Base-by-base conservation (phyloP, 345 rosid species). In the Salix arbutifolia region DNA sequence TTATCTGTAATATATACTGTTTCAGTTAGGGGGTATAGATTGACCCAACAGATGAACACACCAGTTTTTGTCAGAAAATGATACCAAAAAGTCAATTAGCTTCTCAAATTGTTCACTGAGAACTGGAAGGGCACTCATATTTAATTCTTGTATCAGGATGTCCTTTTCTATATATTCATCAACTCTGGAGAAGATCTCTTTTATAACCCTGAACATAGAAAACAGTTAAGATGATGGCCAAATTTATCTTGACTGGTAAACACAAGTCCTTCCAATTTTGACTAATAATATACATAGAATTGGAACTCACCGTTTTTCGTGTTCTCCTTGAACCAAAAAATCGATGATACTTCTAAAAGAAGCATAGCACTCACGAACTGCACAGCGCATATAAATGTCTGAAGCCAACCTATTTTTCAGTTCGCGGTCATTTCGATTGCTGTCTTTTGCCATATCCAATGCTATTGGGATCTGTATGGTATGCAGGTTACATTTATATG, bases 401-500 rank as follows among this genome's bases (percentile, higher is more conserved):
- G 72, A 65, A 35, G 79, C 91, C 76, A 96, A 88, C 85, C 97
- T 88, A 86, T 88, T 96, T 81, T 70, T 89, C 78, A 96, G 92
- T 87, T 96, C 99, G 74, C 86, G 81, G 80, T 92, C 99, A 78
- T 94, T 92, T 17, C 95, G 92, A 85, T 86, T 86, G 86, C 98
- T 92, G 81, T 91, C 99, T 82, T 96, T 96, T 44, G 99, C 99
- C 99, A 96, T 96, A 89, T 96, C 99, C 70, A 96, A 83, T 2
- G 99, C 99, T 80, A 93, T 93, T 65, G 99, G 98, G 52, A 96
- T 96, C 99, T 96, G 82, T 65, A 71, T 46, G 19, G 52, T 46
- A 13, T 46, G 52, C 14, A 71, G 76, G 70, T 70, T 65, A 75
- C 14, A 75, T 78, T 46, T 79, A 25, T 52, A 70, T 23, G 40